phyloP scores from a whole-genome alignment of 2,329 filamentous ascomycete species.

The Magnaporthiopsis poae region DNA sequence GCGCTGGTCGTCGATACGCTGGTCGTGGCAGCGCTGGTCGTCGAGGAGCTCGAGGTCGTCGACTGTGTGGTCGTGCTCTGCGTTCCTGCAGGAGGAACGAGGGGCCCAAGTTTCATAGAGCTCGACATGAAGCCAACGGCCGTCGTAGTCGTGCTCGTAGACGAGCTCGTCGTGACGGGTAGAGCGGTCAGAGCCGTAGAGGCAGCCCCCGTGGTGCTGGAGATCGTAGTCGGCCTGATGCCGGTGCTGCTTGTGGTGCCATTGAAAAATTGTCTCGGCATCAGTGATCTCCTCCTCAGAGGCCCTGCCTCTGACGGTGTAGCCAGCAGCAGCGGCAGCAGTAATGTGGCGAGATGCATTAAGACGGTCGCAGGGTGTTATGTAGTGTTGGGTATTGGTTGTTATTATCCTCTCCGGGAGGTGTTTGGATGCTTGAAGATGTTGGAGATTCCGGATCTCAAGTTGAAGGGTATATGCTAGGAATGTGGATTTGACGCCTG shows the following conservation, averaged over 20 bases:
- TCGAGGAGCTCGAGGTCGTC: neutral
- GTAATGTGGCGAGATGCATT: constrained; percentile 1
- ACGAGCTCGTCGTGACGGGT: neutral
- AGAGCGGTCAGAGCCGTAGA: neutral
- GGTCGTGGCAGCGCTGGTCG: neutral
- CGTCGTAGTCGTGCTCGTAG: neutral
- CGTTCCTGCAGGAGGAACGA: neutral
- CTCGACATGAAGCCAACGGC: neutral
- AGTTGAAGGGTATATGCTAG: neutral
- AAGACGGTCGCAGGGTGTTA: neutral
- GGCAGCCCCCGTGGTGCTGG: neutral
- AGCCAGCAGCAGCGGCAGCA: constrained; percentile 2
- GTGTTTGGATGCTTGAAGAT: neutral
- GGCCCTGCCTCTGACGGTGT: neutral
- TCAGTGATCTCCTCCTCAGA: neutral
- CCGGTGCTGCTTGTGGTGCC: neutral
- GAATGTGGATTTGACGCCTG: neutral
- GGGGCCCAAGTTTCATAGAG: neutral
- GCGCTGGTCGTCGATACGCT: no score
- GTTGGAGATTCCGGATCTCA: neutral
- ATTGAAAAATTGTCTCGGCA: neutral
- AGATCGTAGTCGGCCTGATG: neutral
- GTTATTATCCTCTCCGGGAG: neutral
- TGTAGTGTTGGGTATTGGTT: neutral
- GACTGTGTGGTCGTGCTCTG: neutral